Evolutionary conservation across 1,284 basidiomycete species (phyloP).

Genomic region (Ceratobasidium papillatum): DNA sequence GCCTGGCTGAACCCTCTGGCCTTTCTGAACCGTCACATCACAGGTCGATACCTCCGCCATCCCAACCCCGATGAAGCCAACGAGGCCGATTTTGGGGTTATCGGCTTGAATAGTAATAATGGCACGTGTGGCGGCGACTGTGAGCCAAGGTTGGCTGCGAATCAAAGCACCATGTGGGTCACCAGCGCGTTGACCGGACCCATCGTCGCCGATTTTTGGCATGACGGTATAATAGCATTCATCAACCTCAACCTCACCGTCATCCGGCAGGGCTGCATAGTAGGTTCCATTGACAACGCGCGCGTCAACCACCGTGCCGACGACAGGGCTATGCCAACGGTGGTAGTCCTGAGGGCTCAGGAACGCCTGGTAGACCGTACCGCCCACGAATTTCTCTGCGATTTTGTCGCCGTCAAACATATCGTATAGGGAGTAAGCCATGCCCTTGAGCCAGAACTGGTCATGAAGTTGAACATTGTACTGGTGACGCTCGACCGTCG

Average conservation of each 20-base stretch:
- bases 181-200: too few relatives aligned
- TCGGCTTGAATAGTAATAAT: conserved; percentile 64
- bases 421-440: conserved; percentile 57
- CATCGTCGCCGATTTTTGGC: conserved; percentile 4
- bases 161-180: conserved; percentile 50
- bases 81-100: conserved; percentile 59
- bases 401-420: conserved; percentile 55
- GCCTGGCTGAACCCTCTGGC: conserved; percentile 56
- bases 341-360: conserved; percentile 61
- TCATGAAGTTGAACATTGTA: conserved; percentile 53
- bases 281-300: conserved; percentile 61
- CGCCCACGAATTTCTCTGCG: conserved; percentile 56
- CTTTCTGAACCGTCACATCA: conserved; percentile 50
- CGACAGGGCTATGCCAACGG: conserved; percentile 64
- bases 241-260: conserved; percentile 34
- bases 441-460: conserved; percentile 60
- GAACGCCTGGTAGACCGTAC: conserved; percentile 65
- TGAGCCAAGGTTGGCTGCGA: conserved; percentile 53
- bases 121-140: conserved; percentile 56
- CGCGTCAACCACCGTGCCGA: conserved; percentile 58
- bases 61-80: conserved; percentile 62
- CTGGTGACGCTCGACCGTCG: conserved; percentile 47
- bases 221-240: neutral
- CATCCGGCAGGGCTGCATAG: conserved; percentile 53
- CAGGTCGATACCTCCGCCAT: conserved; percentile 68